Percentiles rank a stretch among this genome's conserved stretches.
Conservation (phyloP, 129 eudicot species). For the Centella asiatica region DNA sequence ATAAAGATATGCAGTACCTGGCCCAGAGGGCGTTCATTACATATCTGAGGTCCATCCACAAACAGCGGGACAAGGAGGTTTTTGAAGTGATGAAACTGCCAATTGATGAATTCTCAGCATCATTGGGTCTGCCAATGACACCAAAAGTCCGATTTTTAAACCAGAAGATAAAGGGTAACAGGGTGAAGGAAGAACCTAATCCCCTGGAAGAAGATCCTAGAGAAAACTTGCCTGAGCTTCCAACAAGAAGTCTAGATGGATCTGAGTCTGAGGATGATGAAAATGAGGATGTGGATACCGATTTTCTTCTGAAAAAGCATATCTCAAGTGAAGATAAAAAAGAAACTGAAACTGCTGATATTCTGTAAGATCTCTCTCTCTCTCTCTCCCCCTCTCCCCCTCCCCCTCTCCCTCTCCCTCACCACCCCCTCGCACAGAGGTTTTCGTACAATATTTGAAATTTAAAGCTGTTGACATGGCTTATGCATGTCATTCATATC, state of each 20-base stretch:
- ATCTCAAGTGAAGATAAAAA: constrained; percentile 21
- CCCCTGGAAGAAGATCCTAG: constrained; percentile 32
- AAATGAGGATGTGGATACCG: constrained; percentile 28
- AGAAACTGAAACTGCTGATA: constrained; percentile 24
- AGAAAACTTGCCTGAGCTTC: constrained; percentile 29
- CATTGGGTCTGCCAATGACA: constrained; percentile 93
- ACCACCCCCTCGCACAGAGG: too few species aligned
- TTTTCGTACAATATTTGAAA: too few species aligned
- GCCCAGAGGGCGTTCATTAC: constrained; percentile 83
- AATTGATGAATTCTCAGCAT: constrained; percentile 78
- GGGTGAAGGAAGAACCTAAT: constrained; percentile 20
- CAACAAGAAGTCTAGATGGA: constrained; percentile 8
- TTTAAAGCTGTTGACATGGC: not conserved
- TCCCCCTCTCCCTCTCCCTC: too few species aligned
- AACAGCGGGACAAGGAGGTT: constrained; percentile 74
- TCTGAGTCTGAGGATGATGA: constrained; percentile 18
- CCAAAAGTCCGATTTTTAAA: constrained; percentile 75
- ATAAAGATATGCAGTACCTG: constrained; percentile 48
- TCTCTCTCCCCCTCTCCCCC: too few species aligned
- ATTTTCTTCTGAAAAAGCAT: constrained; percentile 40
- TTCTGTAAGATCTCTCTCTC: constrained; percentile 26
- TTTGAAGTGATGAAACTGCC: constrained; percentile 79
- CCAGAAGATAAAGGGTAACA: constrained; percentile 42
- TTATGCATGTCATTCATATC: too few species aligned
- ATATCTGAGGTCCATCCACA: constrained; percentile 60